Evolutionary conservation across 345 rosid species (phyloP), one percentile per base, ranked within the genome.

Genomic region (Durio zibethinus): DNA sequence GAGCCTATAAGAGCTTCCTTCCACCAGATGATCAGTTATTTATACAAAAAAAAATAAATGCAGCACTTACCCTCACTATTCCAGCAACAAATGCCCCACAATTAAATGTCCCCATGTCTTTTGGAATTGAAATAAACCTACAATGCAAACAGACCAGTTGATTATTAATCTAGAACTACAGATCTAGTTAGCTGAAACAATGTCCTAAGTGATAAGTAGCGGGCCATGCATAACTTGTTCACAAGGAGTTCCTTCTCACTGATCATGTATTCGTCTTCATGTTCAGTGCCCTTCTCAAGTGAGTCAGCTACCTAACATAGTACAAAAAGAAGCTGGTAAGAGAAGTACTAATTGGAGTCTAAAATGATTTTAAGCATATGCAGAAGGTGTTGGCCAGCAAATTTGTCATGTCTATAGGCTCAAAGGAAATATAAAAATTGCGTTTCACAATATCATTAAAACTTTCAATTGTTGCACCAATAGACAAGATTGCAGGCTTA

Each of bases 81-180:
- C 99, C 98, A 78, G 99, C 99, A 80, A 92, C 98, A 89, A 94
- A 96, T 23, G 99, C 99, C n/a, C 98, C 98, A 15, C 98, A 96
- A 83, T 96, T 96, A 78, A 96, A 96, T 29, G 99, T 91, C 60
- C 98, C 99, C 98, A 96, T 96, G 80, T 96, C 99, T 87, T 94
- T 94, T 21, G 98, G 98, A 74, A 94, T 90, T 16, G 99, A 96
- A 75, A 94, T 96, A 79, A 94, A 96, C 88, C 99, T 92, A 76
- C 52, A 72, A 59, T 15, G 47, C 47, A 75, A 31, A 59, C 59
- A 69, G 23, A 62, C 71, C 70, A 73, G 66, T 36, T 54, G n/a
- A 75, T 59, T 43, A 9, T 33, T 59, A 40, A 57, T 14, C 64
- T 40, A 77, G 47, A 54, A 40, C 15, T 42, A 31, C 18, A 36